Percentiles rank a stretch among this genome's conserved stretches.
Evolutionary conservation across 2,329 filamentous ascomycete genomes (phyloP).

Genomic region (Pseudohalonectria lignicola): DNA sequence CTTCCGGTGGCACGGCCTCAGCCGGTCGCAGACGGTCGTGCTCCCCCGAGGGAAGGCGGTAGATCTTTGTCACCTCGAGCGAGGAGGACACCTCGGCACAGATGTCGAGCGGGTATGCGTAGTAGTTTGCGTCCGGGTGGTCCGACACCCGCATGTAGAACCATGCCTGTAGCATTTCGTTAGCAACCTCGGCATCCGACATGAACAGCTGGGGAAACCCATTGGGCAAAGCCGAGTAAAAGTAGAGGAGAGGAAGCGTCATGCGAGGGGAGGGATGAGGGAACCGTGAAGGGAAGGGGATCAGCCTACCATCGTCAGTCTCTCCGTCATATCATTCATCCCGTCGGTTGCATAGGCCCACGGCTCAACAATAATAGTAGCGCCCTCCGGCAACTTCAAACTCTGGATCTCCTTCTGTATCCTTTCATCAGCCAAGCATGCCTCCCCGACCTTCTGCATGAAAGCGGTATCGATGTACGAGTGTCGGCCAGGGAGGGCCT

Average conservation of each 20-base stretch:
- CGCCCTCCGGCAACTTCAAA: conserved; percentile 29
- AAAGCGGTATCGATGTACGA: conserved; percentile 35
- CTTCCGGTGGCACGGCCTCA: no score
- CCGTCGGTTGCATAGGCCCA: conserved; percentile 46
- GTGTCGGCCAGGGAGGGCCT: conserved; percentile 27
- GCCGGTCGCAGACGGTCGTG: no score
- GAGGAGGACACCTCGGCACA: conserved; percentile 38
- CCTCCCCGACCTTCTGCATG: conserved; percentile 34
- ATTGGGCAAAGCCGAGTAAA: no score
- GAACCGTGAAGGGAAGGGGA: neutral
- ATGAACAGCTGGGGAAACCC: neutral
- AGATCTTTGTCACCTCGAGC: conserved; percentile 36
- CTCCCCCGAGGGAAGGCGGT: conserved; percentile 31
- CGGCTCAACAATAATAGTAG: conserved; percentile 36
- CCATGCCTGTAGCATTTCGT: conserved; percentile 13
- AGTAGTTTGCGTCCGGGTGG: conserved; percentile 40
- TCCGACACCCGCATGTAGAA: conserved; percentile 27
- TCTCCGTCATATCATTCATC: conserved; percentile 34
- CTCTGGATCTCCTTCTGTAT: conserved; percentile 30
- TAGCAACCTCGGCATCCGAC: no score
- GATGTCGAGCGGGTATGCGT: conserved; percentile 44
- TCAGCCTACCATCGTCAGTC: conserved; percentile 33
- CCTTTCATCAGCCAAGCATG: conserved; percentile 27
- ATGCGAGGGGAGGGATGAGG: neutral
- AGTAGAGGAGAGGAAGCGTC: no score